Evolutionary conservation across 2,329 filamentous ascomycete genomes (phyloP), one percentile per base, ranked within the genome.

Genomic region (Ceratocystis cubensis): DNA sequence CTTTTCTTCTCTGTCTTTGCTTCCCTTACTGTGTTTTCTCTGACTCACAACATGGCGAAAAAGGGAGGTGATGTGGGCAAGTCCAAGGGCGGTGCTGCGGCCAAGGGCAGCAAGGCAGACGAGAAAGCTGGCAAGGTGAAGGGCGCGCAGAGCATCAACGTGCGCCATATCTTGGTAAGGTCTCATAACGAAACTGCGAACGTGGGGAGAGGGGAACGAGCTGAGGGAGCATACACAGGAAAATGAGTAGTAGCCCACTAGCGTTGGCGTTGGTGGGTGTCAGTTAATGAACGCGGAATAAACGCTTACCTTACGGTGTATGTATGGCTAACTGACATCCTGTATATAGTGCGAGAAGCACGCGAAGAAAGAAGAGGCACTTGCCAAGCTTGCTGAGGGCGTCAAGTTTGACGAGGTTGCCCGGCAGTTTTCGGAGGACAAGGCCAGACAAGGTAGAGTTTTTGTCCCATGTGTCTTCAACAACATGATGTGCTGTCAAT

Each of bases 361-460:
- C 73, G 76, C 79, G n/a, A 89, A 86, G 75, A 91, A 90, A 73
- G 88, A 91, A 72, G 86, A 90, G 73, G 88, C 88, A 0, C 74
- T 91, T 17, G 82, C 81, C 66, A 87, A 89, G 75, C 75, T 92
- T 64, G 80, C 80, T 48, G 82, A 79, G 2, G 87, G 88, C 1
- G 80, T 79, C 63, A 89, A 87, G 71, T 92, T 91, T 72, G 88
- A 91, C 71, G 85, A 88, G 61, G 87, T 91, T 5, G 88, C 88
- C 8, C 78, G 83, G 65, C 83, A 86, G 70, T 88, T 83, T 72
- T 89, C 86, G 0, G 88, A 91, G 75, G 88, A 92, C 74, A 91
- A 92, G 76, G 87, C 88, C 3, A 79, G 85, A 69, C 80, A 84
- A 75, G 86, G 82, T 84, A 71, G 62, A 15, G 22, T 28, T 28